These are phyloP conservation scores for Tetradesmus obliquus DNA, from an alignment of 139 green algal species.

Conservation along the genomic window DNA sequence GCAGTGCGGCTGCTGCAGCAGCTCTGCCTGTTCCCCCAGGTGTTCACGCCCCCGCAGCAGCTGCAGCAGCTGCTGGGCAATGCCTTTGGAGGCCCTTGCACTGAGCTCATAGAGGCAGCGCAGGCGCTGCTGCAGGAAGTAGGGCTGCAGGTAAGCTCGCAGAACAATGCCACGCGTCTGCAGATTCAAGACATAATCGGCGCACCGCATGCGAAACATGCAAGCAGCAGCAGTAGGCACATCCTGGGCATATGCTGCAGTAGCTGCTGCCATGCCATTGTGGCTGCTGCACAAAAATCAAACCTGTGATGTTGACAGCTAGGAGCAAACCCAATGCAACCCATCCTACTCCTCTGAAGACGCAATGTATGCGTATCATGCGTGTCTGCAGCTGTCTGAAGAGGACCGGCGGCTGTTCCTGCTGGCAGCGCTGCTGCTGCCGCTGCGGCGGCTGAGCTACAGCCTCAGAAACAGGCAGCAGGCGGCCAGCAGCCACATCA, in stretches of 20 bases:
- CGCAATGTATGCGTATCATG: not conserved
- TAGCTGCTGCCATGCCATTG: not conserved
- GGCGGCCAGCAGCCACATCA: conserved; percentile 57
- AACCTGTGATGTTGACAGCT: too few relatives aligned
- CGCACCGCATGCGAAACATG: too few relatives aligned
- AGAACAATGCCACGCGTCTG: not conserved
- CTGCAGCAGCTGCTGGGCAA: conserved; percentile 22
- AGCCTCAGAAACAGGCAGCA: conserved; percentile 60
- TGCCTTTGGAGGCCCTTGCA: conserved; percentile 55
- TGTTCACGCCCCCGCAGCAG: conserved; percentile 70
- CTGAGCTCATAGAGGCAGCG: conserved; percentile 46
- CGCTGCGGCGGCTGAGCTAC: conserved; percentile 57
- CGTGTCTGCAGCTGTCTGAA: conserved; percentile 36
- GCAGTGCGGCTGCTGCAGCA: conserved; percentile 76
- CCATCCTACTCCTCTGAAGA: too few relatives aligned
- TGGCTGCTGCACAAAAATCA: too few relatives aligned
- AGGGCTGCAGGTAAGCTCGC: conserved; percentile 10
- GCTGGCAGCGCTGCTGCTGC: conserved; percentile 83
- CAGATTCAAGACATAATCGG: too few relatives aligned
- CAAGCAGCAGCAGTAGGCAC: too few relatives aligned
- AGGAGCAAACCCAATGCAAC: too few relatives aligned
- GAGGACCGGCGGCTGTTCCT: conserved; percentile 76
- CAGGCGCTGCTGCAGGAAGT: conserved; percentile 37
- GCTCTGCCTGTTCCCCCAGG: conserved; percentile 77
- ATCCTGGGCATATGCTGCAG: not conserved